These are phyloP conservation scores for Hypoxylon sp. DNA, from an alignment of 2,329 filamentous ascomycete species.

Conservation along the genomic window DNA sequence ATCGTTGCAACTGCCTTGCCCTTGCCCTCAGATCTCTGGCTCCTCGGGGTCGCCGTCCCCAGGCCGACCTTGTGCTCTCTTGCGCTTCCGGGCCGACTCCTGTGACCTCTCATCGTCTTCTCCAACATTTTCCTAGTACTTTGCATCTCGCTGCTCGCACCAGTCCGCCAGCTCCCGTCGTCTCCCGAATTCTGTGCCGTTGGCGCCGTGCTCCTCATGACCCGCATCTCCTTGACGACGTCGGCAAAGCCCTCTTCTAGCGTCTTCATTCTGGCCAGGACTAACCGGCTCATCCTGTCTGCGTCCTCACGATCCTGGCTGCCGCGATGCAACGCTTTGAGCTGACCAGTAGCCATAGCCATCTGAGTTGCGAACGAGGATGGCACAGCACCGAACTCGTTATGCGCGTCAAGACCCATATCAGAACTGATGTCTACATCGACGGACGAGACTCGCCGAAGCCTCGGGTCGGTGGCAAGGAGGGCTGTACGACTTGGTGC, in stretches of 20 bases:
- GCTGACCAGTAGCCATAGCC: constrained; percentile 72
- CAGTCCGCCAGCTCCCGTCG: constrained; percentile 47
- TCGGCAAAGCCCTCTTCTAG: constrained; percentile 91
- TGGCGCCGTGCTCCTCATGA: constrained; percentile 58
- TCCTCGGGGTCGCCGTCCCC: constrained; percentile 28
- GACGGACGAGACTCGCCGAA: constrained; percentile 66
- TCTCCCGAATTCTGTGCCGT: constrained; percentile 62
- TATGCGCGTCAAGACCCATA: constrained; percentile 66
- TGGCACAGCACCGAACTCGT: constrained; percentile 69
- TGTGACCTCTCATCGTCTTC: constrained; percentile 10
- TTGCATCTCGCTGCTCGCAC: constrained; percentile 17
- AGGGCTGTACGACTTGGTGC: constrained; percentile 64
- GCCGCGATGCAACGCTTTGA: constrained; percentile 54
- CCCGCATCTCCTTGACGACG: constrained; percentile 81
- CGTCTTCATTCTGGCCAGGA: constrained; percentile 90
- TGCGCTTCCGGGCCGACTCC: constrained; percentile 52
- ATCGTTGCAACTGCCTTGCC: constrained; percentile 55
- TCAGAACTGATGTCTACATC: constrained; percentile 80
- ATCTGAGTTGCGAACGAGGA: constrained; percentile 85
- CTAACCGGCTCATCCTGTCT: constrained; percentile 79
- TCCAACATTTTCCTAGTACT: constrained; percentile 11
- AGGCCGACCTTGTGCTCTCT: constrained; percentile 50
- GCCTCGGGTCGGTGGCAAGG: constrained; percentile 58
- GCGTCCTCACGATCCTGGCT: constrained; percentile 53
- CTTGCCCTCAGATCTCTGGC: constrained; percentile 53